Base-by-base conservation (phyloP, 208 protist species). In the Acanthamoeba castellanii region DNA sequence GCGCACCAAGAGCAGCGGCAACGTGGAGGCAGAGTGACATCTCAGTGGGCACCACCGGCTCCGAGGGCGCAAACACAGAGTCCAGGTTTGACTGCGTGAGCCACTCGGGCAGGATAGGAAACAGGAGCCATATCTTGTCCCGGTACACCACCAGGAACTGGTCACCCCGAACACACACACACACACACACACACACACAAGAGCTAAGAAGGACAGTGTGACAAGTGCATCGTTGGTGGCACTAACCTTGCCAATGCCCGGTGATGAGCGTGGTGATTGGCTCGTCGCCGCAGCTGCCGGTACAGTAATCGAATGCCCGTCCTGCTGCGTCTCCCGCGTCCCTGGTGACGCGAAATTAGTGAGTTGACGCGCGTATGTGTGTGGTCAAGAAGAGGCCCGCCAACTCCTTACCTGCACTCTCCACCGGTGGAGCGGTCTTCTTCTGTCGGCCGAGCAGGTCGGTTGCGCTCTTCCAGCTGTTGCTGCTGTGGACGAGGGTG, bases 81-180 rank as follows among this genome's bases (percentile, higher is more conserved):
- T 82, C 74, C 9, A 82, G 9, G 25, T 52, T 82, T 16, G 74
- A 0, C 45, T 82, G 42, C 1, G 74, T 18, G 20, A 82, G 74
- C 74, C 74, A 82, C 74, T 82, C 74, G 32, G 74, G 74, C 32
- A 55, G 37, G 9, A 82, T 52, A 7, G 74, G 74, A 52, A n/a
- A 82, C n/a, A 82, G 74, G 18, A 82, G 74, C 74, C 74, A 82
- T 42, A 82, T 82, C 74, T 82, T 82, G 42, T 82, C 74, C 25
- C 74, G 32, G 74, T 82, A 82, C 37, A 52, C 25, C 42, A 82
- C 45, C 45, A 82, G 20, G 30, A 20, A 82, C 74, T 82, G 74
- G 5, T 3, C 6, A 47, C 42, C 2, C 6, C 42, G 42, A 47
- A 8, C 42, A 47, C 42, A 47, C 42, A 47, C 42, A 25, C 30